Evolutionary conservation across 257 asterid species (phyloP), one percentile per base, ranked within the genome.

Genomic region (Buddleja alternifolia): DNA sequence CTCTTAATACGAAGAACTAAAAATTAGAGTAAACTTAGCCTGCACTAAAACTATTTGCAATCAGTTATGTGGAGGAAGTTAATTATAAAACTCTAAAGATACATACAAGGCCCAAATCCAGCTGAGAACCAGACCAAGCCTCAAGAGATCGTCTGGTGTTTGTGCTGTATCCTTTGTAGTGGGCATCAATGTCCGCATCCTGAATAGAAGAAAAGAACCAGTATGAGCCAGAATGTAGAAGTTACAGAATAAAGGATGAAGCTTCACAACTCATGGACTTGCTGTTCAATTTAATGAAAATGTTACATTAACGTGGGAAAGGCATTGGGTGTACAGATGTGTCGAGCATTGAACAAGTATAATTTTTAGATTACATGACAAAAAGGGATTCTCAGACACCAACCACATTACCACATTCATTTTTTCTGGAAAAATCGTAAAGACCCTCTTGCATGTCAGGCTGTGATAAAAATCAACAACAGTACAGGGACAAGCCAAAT

Each of bases 81-180:
- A 10, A 20, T 21, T 44, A 54, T 42, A 47, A 44, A 51, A 65
- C 16, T 45, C 19, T 15, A 52, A 54, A 56, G 64, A 80, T 56
- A 88, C 97, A 56, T 87, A 93, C 97, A 48, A 93, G 92, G 58
- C 96, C 97, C 76, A 93, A 70, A 83, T 93, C 99, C 77, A 85
- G 86, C 90, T 76, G 86, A 50, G 89, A 85, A 72, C 88, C 89
- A 57, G 97, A 88, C 99, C 99, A 93, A 71, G 93, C 96, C 73
- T 87, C 91, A 59, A 93, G 96, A 55, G 99, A 93, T 75, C 56
- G 75, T 67, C 93, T 88, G 80, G 99, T 90, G 73, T 74, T 83
- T 64, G 81, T 50, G 67, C 87, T 85, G 86, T 88, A 93, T 78
- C 85, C 83, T 72, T 87, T 87, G 82, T 84, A 93, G 75, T 77